Percentiles rank a stretch among this genome's conserved stretches.
These are phyloP conservation scores for Nannochloris sp. DNA, from an alignment of 139 green algal species.

Conservation along the genomic window DNA sequence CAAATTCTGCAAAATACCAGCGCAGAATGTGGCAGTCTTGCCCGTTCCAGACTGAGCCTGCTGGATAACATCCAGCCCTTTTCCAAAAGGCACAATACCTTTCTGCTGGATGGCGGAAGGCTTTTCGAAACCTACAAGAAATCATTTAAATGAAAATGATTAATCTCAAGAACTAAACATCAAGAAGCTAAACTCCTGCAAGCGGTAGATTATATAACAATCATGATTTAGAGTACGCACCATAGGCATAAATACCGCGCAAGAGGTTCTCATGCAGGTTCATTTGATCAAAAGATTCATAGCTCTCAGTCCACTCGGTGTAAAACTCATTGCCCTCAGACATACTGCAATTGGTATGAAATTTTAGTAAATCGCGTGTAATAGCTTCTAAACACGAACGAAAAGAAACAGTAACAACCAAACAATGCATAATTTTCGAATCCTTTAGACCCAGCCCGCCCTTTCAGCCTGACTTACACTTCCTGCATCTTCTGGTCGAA, in stretches of 20 bases:
- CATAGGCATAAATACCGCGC: slow-evolving; percentile 98
- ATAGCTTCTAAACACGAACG: neutral
- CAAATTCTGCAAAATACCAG: slow-evolving; percentile 90
- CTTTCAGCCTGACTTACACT: slow-evolving; percentile 38
- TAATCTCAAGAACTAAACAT: no score
- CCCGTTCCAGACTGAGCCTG: slow-evolving; percentile 99
- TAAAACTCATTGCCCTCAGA: slow-evolving; percentile 70
- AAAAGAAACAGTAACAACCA: neutral
- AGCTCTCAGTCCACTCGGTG: slow-evolving; percentile 96
- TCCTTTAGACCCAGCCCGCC: neutral
- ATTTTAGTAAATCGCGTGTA: neutral
- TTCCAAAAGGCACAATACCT: slow-evolving; percentile 97
- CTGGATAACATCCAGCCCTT: slow-evolving; percentile 98
- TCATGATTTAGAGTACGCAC: slow-evolving; percentile 37
- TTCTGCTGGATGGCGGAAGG: slow-evolving; percentile 99
- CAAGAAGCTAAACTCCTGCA: neutral
- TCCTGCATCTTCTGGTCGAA: slow-evolving; percentile 83
- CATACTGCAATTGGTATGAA: slow-evolving; percentile 44
- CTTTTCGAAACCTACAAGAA: slow-evolving; percentile 94
- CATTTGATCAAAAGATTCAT: slow-evolving; percentile 98
- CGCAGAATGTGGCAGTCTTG: slow-evolving; percentile 99
- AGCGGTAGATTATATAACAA: no score
- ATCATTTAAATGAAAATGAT: neutral
- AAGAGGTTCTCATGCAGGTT: slow-evolving; percentile 97
- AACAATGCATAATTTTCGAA: neutral